Percentiles rank a stretch among this genome's conserved stretches.
These are phyloP conservation scores for Staphylotrichum longicolle DNA, from an alignment of 495 filamentous ascomycete species.

Conservation along the genomic window DNA sequence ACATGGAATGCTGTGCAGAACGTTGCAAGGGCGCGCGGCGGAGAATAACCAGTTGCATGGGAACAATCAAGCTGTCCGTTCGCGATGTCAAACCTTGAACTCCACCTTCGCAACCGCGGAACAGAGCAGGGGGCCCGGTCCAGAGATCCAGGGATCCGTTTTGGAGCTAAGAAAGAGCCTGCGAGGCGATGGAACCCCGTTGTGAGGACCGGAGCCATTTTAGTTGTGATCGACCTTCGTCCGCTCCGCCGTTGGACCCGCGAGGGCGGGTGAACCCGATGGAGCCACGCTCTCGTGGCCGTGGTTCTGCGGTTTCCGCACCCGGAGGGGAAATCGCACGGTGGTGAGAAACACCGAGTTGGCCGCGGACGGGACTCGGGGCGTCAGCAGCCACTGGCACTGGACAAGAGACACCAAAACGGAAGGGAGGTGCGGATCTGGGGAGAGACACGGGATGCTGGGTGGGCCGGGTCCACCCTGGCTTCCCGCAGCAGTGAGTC, in stretches of 20 bases:
- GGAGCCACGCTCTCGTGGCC: background rate
- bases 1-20: too few species aligned
- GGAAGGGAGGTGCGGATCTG: background rate
- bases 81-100: too few species aligned
- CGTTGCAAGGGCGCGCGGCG: too few species aligned
- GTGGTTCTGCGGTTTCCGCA: background rate
- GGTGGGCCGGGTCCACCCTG: background rate
- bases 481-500: conserved; percentile 5
- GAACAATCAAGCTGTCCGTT: too few species aligned
- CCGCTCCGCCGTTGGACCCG: conserved; percentile 14
- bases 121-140: background rate
- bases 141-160: background rate
- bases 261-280: conserved; percentile 11
- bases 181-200: conserved; percentile 8
- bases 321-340: background rate
- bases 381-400: background rate
- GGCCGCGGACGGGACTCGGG: background rate
- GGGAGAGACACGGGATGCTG: background rate
- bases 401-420: background rate
- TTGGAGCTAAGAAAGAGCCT: conserved; percentile 2
- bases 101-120: too few species aligned
- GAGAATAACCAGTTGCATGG: too few species aligned
- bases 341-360: background rate
- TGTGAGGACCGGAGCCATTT: conserved; percentile 12
- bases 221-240: conserved; percentile 17